Evolutionary conservation across 2,329 filamentous ascomycete genomes (phyloP), one percentile per base, ranked within the genome.

Genomic region (Raffaelea ambrosiae): DNA sequence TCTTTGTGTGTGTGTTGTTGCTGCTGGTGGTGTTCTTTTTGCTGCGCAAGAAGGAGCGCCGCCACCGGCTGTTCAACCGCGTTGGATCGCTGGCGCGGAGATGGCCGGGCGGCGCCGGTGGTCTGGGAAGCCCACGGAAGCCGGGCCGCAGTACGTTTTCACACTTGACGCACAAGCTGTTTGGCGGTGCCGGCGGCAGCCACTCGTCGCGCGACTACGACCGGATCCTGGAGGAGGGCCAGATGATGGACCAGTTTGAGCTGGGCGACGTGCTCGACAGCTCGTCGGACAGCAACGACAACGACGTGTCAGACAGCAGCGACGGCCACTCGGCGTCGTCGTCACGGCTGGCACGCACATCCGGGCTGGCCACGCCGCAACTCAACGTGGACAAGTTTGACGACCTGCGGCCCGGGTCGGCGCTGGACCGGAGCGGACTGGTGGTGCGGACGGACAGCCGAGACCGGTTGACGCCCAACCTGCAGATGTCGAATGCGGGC

Each of bases 371-470:
- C 2, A 87, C 83, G 1, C 83, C 85, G 1, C 81, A 78, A 53
- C 65, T 79, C 43, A 77, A 74, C 50, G 60, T 73, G 3, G 68
- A 70, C 5, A 69, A 70, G 33, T 75, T 76, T 42, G 78, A 81
- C 35, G 69, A 71, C 35, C 50, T 65, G 14, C 7, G 42, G 16
- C 35, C 43, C 19, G 56, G 58, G 16, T 72, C 68, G 46, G 72
- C 72, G 5, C 72, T 83, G 59, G 78, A 83, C 55, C 69, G 88
- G 36, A 81, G 78, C 42, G 90, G 90, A 2, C 63, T 96, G 53
- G 82, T 87, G 47, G 78, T 88, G 3, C 73, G 91, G 55, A 94
- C 87, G 0, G 91, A 96, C 61, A 95, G 88, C 61, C 74, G 88
- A 46, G 93, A 97, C 61, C 75, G 87, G 49, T 66, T 96, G 35